These are phyloP conservation scores for Fragaria nilgerrensis DNA, from an alignment of 306 rosid genomes.

Conservation along the genomic window DNA sequence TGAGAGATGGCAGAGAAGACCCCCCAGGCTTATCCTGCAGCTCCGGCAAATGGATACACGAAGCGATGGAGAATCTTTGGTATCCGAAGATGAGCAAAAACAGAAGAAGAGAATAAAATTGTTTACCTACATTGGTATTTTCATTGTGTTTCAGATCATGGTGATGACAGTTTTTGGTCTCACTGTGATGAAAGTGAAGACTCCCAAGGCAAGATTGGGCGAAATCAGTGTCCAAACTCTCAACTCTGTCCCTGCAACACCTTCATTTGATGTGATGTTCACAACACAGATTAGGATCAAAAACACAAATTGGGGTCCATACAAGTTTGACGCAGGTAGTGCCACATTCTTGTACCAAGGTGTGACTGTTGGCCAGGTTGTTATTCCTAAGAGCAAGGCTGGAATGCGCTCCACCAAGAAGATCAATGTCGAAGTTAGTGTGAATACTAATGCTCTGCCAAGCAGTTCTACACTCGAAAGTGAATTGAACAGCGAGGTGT, in stretches of 20 bases:
- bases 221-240: neutral
- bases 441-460: neutral
- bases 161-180: neutral
- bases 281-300: slow-evolving; percentile 10
- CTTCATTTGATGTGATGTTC: neutral
- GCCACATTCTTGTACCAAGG: slow-evolving; percentile 12
- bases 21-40: slow-evolving; percentile 22
- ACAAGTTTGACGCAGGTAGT: slow-evolving; percentile 6
- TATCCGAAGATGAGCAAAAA: neutral
- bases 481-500: neutral
- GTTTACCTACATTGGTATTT: neutral
- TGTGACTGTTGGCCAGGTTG: too few relatives aligned
- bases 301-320: slow-evolving; percentile 26
- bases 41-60: slow-evolving; percentile 23
- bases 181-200: neutral
- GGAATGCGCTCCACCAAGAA: neutral
- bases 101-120: neutral
- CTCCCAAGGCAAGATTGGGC: neutral
- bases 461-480: neutral
- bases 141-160: neutral
- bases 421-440: neutral
- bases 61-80: slow-evolving; percentile 20
- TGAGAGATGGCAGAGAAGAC: neutral
- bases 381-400: slow-evolving; percentile 8
- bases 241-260: neutral